Evolutionary conservation across 495 filamentous ascomycete genomes (phyloP).

Genomic region (Neohortaea acidophila): DNA sequence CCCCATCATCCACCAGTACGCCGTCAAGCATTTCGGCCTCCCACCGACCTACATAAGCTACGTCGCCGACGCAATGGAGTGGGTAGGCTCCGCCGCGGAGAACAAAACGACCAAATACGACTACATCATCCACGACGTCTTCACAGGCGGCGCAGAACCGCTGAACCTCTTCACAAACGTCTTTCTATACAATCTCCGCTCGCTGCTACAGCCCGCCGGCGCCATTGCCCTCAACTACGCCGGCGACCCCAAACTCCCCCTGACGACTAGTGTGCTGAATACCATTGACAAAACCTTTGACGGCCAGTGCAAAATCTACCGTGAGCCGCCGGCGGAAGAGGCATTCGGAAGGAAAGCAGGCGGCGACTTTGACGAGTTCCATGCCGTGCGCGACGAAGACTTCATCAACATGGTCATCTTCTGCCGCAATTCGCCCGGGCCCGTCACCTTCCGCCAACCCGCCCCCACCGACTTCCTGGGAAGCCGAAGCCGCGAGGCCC

Average conservation of each 20-base stretch:
- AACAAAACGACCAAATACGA: slow-evolving; percentile 42
- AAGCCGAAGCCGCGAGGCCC: slow-evolving; percentile 49
- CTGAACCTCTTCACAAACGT: slow-evolving; percentile 72
- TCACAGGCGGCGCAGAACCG: slow-evolving; percentile 85
- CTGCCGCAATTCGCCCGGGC: slow-evolving; percentile 39
- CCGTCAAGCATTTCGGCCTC: slow-evolving; percentile 66
- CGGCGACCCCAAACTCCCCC: slow-evolving; percentile 64
- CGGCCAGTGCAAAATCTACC: slow-evolving; percentile 58
- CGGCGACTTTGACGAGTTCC: no score
- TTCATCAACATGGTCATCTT: slow-evolving; percentile 90
- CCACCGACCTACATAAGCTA: slow-evolving; percentile 61
- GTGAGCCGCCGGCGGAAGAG: slow-evolving; percentile 44
- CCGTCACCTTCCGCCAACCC: slow-evolving; percentile 54
- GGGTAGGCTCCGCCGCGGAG: slow-evolving; percentile 32
- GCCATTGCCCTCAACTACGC: slow-evolving; percentile 95
- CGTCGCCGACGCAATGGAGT: slow-evolving; percentile 67
- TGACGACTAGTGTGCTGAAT: slow-evolving; percentile 45
- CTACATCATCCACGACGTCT: slow-evolving; percentile 97
- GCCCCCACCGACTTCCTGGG: slow-evolving; percentile 51
- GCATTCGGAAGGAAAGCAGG: neutral
- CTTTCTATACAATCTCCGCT: slow-evolving; percentile 52
- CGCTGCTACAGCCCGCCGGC: slow-evolving; percentile 59
- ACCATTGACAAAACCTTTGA: slow-evolving; percentile 55
- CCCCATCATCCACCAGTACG: slow-evolving; percentile 70
- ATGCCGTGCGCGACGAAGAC: no score